These are phyloP conservation scores for Komagataea norvegica DNA, from an alignment of 1,139 yeast genomes.

Conservation along the genomic window DNA sequence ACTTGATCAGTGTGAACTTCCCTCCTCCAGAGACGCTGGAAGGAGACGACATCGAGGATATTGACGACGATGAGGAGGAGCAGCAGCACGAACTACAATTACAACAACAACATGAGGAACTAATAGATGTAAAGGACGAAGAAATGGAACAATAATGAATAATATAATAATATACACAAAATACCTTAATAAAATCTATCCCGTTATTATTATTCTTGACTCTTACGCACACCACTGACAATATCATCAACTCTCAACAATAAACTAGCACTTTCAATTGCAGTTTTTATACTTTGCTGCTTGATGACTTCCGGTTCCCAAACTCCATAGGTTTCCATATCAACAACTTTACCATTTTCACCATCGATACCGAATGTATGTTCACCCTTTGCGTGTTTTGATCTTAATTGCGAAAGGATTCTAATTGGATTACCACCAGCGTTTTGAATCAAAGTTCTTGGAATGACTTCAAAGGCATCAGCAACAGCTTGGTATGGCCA, in stretches of 20 bases:
- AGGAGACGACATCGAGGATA: conserved; percentile 12
- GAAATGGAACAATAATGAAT: no score
- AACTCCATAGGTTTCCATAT: conserved; percentile 91
- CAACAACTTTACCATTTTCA: conserved; percentile 87
- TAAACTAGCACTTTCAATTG: conserved; percentile 94
- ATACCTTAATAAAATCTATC: no score
- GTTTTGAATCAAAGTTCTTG: conserved; percentile 93
- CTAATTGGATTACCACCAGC: conserved; percentile 97
- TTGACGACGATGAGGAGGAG: conserved; percentile 11
- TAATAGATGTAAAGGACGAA: no score
- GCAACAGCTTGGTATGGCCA: conserved; percentile 99
- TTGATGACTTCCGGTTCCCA: conserved; percentile 99
- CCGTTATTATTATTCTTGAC: conserved; percentile 18
- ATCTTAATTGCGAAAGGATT: conserved; percentile 83
- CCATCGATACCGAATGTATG: conserved; percentile 92
- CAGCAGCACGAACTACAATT: no score
- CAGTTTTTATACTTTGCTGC: conserved; percentile 94
- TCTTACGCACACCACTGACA: conserved; percentile 84
- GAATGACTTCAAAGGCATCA: conserved; percentile 97
- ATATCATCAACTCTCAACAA: conserved; percentile 94
- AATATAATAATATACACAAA: conserved; percentile 1
- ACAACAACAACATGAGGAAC: no score
- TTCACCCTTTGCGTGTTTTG: conserved; percentile 90
- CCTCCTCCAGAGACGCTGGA: conserved; percentile 32
- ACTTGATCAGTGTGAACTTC: conserved; percentile 44